Evolutionary conservation across 768 basidiomycete genomes (phyloP), one percentile per base, ranked within the genome.

Genomic region (Sarcodon aspratus): DNA sequence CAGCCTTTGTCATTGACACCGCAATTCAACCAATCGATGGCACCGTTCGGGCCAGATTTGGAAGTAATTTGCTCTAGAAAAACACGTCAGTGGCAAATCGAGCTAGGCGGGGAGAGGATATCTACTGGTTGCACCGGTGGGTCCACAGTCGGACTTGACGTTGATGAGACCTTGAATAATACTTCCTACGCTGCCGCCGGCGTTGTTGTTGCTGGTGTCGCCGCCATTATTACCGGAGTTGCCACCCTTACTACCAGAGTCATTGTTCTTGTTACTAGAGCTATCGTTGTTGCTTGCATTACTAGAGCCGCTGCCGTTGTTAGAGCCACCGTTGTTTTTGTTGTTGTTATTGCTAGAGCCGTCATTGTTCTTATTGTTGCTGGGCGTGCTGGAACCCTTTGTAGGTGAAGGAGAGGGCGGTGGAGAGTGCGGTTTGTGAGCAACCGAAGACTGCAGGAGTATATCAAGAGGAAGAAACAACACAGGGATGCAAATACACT

Each of bases 1-100:
- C 90, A 93, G 32, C 83, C 84, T 33, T 59, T 59, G 33, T 55
- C 59, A 40, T 73, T 67, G 48, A 92, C 61, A 38, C 86, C 88
- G 57, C 89, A 92, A 66, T 86, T 88, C 55, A 91, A 62, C 76
- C 81, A 91, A 48, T 77, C 69, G 44, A 85, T 78, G 57, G 70
- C 61, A n/a, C 84, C 83, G 57, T 86, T 86, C 13, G 83, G 83
- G 13, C 85, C 85, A 36, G 66, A 64, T 21, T 68, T 63, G 7
- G 61, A 56, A 4, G 75, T 79, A 52, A 72, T 65, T 36, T 75
- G 50, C 56, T 56, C 82, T 85, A 57, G 9, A 46, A 17, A 35
- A 31, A 33, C 34, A 33, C 48, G 32, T 45, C 32, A 47, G 32
- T 27, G 8, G 52, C 49, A 9, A 15, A 17, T 18, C 42, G 33